Conservation (phyloP, 768 basidiomycete species). For the Panus rudis region DNA sequence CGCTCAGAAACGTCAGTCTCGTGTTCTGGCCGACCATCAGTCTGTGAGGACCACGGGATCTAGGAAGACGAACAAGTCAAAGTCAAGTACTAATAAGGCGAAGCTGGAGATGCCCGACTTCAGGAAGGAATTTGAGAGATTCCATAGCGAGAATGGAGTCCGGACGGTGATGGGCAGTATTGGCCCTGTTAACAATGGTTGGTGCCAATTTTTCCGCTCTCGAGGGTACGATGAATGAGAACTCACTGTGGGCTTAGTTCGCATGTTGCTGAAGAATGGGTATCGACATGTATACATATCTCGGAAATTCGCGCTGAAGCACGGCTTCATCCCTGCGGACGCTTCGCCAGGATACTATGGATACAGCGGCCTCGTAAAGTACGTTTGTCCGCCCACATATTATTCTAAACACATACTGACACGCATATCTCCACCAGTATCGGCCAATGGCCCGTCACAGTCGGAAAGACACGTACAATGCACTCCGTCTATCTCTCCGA, state of each 20-base stretch:
- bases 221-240: neutral
- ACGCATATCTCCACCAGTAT: constrained; percentile 33
- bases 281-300: constrained; percentile 95
- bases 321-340: constrained; percentile 83
- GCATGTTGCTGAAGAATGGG: constrained; percentile 90
- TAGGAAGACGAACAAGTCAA: constrained; percentile 29
- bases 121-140: constrained; percentile 75
- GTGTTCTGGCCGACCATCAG: constrained; percentile 17
- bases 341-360: constrained; percentile 89
- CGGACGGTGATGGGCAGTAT: constrained; percentile 88
- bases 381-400: constrained; percentile 6
- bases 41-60: constrained; percentile 30
- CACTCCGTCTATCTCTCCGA: constrained; percentile 82
- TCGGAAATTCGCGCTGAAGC: constrained; percentile 80
- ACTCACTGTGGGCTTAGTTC: constrained; percentile 40
- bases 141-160: constrained; percentile 89
- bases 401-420: neutral
- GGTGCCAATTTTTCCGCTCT: constrained; percentile 21
- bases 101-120: constrained; percentile 49
- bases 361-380: constrained; percentile 82
- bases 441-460: constrained; percentile 81
- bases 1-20: constrained; percentile 28
- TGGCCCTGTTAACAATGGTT: constrained; percentile 84
- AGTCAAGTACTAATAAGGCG: constrained; percentile 25
- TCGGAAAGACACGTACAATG: constrained; percentile 32